Evolutionary conservation across 495 filamentous ascomycete genomes (phyloP).

Genomic region (Achaetomiella virescens): DNA sequence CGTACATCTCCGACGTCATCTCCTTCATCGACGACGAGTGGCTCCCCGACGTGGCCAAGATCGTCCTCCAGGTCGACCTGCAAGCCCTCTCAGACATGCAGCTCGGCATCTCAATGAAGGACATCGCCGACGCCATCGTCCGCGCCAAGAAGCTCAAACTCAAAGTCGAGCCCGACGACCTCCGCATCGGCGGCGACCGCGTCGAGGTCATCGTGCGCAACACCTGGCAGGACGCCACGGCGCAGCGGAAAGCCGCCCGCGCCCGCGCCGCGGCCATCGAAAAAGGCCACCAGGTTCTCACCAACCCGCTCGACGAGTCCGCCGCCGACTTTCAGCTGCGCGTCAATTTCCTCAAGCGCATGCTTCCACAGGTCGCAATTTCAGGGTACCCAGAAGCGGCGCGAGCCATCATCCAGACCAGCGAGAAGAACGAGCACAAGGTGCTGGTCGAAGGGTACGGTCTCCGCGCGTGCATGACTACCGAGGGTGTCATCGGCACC

Average conservation of each 20-base stretch:
- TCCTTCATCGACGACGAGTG: constrained; percentile 75
- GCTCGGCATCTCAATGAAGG: constrained; percentile 61
- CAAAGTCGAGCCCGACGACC: constrained; percentile 37
- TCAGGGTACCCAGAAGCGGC: constrained; percentile 79
- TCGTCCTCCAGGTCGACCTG: constrained; percentile 71
- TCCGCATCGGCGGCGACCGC: constrained; percentile 29
- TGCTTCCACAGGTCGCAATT: constrained; percentile 71
- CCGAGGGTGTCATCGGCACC: constrained; percentile 73
- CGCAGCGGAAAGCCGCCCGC: constrained; percentile 44
- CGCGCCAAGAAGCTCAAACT: constrained; percentile 78
- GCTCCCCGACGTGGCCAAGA: constrained; percentile 62
- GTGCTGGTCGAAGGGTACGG: constrained; percentile 95
- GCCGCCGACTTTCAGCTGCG: constrained; percentile 70
- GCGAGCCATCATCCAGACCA: constrained; percentile 79
- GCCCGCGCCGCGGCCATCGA: constrained; percentile 40
- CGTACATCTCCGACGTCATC: constrained; percentile 67
- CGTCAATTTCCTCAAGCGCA: constrained; percentile 75
- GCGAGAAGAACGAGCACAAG: constrained; percentile 51
- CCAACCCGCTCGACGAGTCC: constrained; percentile 35
- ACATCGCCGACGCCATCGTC: constrained; percentile 68
- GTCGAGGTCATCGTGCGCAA: constrained; percentile 53
- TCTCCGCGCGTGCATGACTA: constrained; percentile 81
- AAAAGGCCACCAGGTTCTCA: constrained; percentile 20
- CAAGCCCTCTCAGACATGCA: constrained; percentile 70
- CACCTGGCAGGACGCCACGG: constrained; percentile 39